Evolutionary conservation across 140 eudicot genomes (phyloP), one percentile per base, ranked within the genome.

Genomic region (Ambrosia hybrid): DNA sequence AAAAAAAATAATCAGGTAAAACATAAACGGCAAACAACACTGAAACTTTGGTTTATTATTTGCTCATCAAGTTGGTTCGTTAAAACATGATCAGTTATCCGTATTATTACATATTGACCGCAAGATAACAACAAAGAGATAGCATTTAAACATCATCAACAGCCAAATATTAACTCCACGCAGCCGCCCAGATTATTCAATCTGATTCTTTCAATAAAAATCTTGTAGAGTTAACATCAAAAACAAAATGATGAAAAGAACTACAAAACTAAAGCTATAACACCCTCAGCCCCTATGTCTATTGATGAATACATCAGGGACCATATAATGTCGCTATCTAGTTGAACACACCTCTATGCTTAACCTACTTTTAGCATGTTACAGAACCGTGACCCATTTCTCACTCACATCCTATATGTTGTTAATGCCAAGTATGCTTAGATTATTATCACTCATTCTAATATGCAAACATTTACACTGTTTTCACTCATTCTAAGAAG

Each of bases 31-130:
- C 52, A 15, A 14, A 64, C 69, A 64, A 3, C 36, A 64, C 5
- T 38, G 68, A 62, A 62, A 43, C 39, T 37, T 49, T 49, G 37
- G 51, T 62, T 62, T 62, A 0, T 34, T 37, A 9, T 48, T n/a
- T 13, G 67, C 67, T 38, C 12, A 63, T 13, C 26, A 63, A 63
- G n/a, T 63, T 63, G 30, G 68, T 63, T n/a, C n/a, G 51, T n/a
- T 38, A 33, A 26, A 26, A 7, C 26, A 38, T 63, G 67, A 63
- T 17, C 15, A 36, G 68, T 38, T n/a, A 63, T 37, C 68, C 51
- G 0, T 60, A 34, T 10, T 26, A 2, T 58, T 26, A 58, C 33
- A 26, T 21, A 58, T 14, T 58, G 41, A 26, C 9, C 11, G 67
- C 37, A 61, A 61, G 34, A 11, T 5, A 61, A 34, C 37, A 21